Evolutionary conservation across 164 flowering plant genomes (phyloP).

Genomic region (Nymphaea thermarum): DNA sequence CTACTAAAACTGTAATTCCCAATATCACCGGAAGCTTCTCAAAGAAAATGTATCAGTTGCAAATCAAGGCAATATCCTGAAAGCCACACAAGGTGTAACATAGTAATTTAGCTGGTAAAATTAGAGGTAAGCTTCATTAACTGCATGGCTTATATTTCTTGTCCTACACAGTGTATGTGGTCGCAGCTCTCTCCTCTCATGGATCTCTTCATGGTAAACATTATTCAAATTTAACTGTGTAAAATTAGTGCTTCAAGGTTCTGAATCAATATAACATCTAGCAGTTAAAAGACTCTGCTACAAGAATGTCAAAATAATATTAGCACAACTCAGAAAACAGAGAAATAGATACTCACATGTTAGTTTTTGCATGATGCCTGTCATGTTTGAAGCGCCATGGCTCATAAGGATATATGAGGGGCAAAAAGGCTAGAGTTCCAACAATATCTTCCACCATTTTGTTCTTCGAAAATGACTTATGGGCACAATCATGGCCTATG

Average conservation of each 20-base stretch:
- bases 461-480: constrained; percentile 90
- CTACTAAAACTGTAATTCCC: too few relatives aligned
- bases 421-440: constrained; percentile 91
- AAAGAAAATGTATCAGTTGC: too few relatives aligned
- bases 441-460: constrained; percentile 88
- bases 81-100: neutral
- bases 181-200: neutral
- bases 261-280: too few relatives aligned
- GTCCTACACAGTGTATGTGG: too few relatives aligned
- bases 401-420: constrained; percentile 92
- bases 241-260: too few relatives aligned
- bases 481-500: constrained; percentile 99
- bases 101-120: neutral
- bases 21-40: too few relatives aligned
- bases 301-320: neutral
- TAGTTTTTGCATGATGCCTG: constrained; percentile 91
- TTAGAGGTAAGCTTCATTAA: neutral
- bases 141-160: too few relatives aligned
- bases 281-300: too few relatives aligned
- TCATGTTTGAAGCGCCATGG: constrained; percentile 98
- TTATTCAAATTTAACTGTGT: neutral
- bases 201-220: neutral
- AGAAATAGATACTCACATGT: constrained; percentile 46
- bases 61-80: too few relatives aligned
- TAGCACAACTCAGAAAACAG: neutral